Conservation (phyloP, 768 basidiomycete species). For the Mrakia blollopis region DNA sequence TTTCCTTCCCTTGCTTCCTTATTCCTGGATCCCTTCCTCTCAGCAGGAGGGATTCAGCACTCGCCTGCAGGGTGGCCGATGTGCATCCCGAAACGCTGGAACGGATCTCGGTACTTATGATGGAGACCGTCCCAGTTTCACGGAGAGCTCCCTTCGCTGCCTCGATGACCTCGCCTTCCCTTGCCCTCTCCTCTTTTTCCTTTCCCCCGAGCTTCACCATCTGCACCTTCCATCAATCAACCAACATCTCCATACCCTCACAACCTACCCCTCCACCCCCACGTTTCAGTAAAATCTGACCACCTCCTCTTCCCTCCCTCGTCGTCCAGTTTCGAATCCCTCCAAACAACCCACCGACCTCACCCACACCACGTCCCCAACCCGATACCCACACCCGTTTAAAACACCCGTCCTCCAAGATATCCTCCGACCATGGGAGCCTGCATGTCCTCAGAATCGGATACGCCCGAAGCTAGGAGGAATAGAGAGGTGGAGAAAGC, state of each 20-base stretch:
- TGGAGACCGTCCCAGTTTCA: no score
- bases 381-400: neutral
- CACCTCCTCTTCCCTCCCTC: neutral
- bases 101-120: neutral
- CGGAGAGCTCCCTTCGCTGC: neutral
- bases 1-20: neutral
- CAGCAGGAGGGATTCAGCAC: neutral
- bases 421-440: constrained; percentile 56
- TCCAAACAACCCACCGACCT: neutral
- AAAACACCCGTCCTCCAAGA: neutral
- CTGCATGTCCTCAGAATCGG: constrained; percentile 65
- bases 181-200: neutral
- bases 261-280: neutral
- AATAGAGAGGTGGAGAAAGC: constrained; percentile 69
- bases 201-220: neutral
- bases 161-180: neutral
- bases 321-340: neutral
- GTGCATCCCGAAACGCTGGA: neutral
- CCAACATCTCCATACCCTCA: neutral
- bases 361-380: neutral
- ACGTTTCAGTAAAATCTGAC: no score
- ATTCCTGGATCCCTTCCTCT: neutral
- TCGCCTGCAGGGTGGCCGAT: neutral
- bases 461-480: constrained; percentile 57
- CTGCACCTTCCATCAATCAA: neutral